These are phyloP conservation scores for Trichoderma endophyticum DNA, from an alignment of 2,329 filamentous ascomycete species.

Conservation along the genomic window DNA sequence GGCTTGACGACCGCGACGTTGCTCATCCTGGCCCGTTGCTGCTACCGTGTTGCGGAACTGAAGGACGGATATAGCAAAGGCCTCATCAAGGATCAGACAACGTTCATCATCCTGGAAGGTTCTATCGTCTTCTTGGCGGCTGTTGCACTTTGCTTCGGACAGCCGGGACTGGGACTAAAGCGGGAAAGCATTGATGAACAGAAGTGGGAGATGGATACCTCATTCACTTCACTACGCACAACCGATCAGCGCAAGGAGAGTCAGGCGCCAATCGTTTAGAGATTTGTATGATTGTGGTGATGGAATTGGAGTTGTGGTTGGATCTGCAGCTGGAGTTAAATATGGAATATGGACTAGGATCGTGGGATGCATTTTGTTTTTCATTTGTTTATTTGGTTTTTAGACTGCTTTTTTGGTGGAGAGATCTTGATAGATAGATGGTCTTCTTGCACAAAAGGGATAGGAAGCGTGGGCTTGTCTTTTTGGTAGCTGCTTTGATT, in stretches of 20 bases:
- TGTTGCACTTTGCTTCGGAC: constrained; percentile 37
- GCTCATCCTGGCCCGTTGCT: constrained; percentile 59
- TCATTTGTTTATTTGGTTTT: neutral
- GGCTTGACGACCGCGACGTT: constrained; percentile 53
- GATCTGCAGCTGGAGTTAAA: neutral
- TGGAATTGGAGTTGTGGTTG: neutral
- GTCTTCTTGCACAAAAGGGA: neutral
- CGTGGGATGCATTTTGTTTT: neutral
- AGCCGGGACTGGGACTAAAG: constrained; percentile 42
- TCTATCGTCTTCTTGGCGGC: constrained; percentile 37
- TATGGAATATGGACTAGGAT: neutral
- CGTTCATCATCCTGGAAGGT: constrained; percentile 55
- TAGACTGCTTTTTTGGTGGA: neutral
- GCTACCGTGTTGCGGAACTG: constrained; percentile 64
- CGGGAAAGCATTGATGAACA: constrained; percentile 12
- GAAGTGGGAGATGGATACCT: constrained; percentile 24
- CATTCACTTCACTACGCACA: neutral
- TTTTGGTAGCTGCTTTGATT: neutral
- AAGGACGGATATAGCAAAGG: constrained; percentile 58
- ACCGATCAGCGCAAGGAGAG: neutral
- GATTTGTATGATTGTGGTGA: neutral
- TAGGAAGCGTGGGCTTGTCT: neutral
- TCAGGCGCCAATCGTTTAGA: neutral
- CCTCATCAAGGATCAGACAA: constrained; percentile 50
- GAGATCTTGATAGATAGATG: neutral